Evolutionary conservation across 2,329 filamentous ascomycete species (phyloP).

Genomic region (Dactylella cylindrospora): DNA sequence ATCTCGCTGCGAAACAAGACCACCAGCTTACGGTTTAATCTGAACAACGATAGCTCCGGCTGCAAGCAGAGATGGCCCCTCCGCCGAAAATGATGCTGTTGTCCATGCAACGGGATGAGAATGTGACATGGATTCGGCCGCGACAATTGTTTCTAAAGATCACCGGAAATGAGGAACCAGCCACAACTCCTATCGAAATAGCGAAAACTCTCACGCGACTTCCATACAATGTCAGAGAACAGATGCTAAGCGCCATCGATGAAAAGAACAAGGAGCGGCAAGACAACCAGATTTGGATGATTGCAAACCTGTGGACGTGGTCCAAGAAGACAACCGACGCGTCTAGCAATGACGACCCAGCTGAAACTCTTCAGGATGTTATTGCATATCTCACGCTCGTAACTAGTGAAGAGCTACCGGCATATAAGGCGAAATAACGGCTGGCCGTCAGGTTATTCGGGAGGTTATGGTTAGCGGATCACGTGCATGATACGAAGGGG

Average conservation of each 20-base stretch:
- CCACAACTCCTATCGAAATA: slow-evolving; percentile 36
- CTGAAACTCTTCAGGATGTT: slow-evolving; percentile 36
- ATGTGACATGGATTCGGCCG: slow-evolving; percentile 21
- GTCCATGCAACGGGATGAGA: slow-evolving; percentile 18
- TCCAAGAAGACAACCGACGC: slow-evolving; percentile 23
- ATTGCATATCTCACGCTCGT: slow-evolving; percentile 35
- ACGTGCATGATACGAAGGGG: too few species aligned
- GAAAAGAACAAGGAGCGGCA: slow-evolving; percentile 9
- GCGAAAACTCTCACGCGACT: slow-evolving; percentile 33
- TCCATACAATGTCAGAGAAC: slow-evolving; percentile 31
- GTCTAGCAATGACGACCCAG: slow-evolving; percentile 26
- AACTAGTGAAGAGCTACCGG: slow-evolving; percentile 14
- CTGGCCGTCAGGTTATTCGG: too few species aligned
- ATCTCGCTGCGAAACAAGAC: too few species aligned
- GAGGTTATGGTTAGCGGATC: too few species aligned
- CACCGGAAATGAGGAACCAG: slow-evolving; percentile 35
- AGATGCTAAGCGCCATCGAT: slow-evolving; percentile 33
- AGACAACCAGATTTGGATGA: slow-evolving; percentile 31
- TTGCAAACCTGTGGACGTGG: slow-evolving; percentile 41
- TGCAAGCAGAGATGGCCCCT: too few species aligned
- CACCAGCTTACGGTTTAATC: too few species aligned
- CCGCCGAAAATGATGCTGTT: slow-evolving; percentile 36
- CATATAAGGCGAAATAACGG: slow-evolving; percentile 11
- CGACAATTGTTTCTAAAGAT: slow-evolving; percentile 36
- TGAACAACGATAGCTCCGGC: too few species aligned